Evolutionary conservation across 2,329 filamentous ascomycete species (phyloP).

Genomic region (Coniella vitis): DNA sequence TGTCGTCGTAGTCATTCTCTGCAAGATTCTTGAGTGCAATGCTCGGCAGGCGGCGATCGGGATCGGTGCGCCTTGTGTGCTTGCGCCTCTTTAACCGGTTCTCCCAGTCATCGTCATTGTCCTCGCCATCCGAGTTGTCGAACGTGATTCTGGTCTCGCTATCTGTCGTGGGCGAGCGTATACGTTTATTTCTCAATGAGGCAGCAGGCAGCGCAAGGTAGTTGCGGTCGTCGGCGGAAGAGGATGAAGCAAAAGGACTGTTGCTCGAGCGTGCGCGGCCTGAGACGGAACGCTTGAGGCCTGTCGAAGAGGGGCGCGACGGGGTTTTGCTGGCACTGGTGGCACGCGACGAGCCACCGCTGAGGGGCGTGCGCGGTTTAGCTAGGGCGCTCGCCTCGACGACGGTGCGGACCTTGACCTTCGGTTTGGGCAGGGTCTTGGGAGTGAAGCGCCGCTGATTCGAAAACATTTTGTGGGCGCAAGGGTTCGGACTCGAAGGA

Average conservation of each 20-base stretch:
- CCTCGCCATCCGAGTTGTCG: constrained; percentile 43
- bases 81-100: constrained; percentile 42
- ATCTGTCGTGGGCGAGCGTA: constrained; percentile 39
- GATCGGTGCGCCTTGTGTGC: constrained; percentile 31
- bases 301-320: constrained; percentile 3
- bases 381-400: constrained; percentile 4
- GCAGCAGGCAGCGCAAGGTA: constrained; percentile 9
- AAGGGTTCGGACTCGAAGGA: too few relatives aligned
- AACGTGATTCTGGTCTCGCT: constrained; percentile 35
- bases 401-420: constrained; percentile 15
- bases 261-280: constrained; percentile 9
- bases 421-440: constrained; percentile 11
- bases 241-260: constrained; percentile 14
- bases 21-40: constrained; percentile 21
- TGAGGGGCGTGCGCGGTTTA: constrained; percentile 11
- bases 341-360: constrained; percentile 2
- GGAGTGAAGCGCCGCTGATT: constrained; percentile 12
- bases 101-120: constrained; percentile 47
- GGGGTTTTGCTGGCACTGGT: constrained; percentile 4
- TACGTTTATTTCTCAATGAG: constrained; percentile 7
- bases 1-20: constrained; percentile 14
- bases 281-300: not conserved
- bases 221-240: constrained; percentile 9
- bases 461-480: constrained; percentile 9
- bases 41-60: constrained; percentile 40